Conservation (phyloP, 441 rosid species). For the Daphne laureola region DNA sequence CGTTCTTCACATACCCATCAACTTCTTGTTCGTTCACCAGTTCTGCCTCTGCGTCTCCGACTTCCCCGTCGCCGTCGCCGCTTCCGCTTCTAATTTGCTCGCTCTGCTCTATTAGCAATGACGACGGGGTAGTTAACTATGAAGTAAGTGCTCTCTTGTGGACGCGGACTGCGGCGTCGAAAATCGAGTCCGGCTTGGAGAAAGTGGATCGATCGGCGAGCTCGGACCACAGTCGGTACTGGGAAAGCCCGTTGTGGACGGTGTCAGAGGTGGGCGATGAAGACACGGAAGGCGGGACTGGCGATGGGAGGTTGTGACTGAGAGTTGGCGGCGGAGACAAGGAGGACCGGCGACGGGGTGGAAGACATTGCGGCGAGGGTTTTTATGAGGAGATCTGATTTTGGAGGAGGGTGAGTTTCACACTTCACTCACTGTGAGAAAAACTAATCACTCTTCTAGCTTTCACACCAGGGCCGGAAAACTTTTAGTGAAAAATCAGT, state of each 20-base stretch:
- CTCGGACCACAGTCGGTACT: slow-evolving; percentile 60
- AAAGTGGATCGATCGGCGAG: slow-evolving; percentile 50
- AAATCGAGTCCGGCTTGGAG: slow-evolving; percentile 46
- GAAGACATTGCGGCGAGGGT: slow-evolving; percentile 20
- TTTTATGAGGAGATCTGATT: slow-evolving; percentile 10
- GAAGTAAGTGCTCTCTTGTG: slow-evolving; percentile 54
- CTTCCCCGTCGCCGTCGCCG: no score
- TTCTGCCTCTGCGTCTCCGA: no score
- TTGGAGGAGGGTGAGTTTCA: slow-evolving; percentile 4
- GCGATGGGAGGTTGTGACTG: slow-evolving; percentile 27
- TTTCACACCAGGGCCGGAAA: no score
- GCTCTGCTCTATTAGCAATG: no score
- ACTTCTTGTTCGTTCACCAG: no score
- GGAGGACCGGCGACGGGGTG: slow-evolving; percentile 26
- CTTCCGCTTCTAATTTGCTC: no score
- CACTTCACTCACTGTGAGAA: no score
- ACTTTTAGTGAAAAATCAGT: no score
- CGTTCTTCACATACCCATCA: no score
- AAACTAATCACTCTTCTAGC: no score
- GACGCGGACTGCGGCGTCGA: slow-evolving; percentile 41
- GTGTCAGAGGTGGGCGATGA: slow-evolving; percentile 35
- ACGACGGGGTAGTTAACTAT: slow-evolving; percentile 46
- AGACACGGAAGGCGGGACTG: slow-evolving; percentile 41
- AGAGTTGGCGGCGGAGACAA: slow-evolving; percentile 20
- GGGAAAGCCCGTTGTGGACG: slow-evolving; percentile 40